Evolutionary conservation across 106 monocot species (phyloP).

Genomic region (Dendrobium catenatum): DNA sequence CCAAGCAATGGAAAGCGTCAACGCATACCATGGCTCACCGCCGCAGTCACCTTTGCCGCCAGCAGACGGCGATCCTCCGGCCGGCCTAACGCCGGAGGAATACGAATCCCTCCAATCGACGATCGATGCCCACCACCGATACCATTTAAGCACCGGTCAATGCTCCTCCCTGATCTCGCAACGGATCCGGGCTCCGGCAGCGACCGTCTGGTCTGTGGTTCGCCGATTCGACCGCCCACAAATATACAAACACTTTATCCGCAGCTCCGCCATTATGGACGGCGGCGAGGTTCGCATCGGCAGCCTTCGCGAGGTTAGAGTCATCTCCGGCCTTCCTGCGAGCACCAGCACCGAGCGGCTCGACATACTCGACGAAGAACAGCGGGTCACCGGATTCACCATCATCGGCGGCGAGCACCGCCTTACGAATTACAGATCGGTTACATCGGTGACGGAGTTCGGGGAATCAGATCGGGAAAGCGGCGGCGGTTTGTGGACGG

Average conservation of each 20-base stretch:
- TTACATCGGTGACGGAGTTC: constrained; percentile 55
- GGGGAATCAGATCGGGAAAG: background rate
- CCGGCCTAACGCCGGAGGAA: constrained; percentile 41
- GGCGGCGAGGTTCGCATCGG: constrained; percentile 40
- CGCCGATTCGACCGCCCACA: constrained; percentile 78
- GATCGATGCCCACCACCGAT: constrained; percentile 43
- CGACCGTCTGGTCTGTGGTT: constrained; percentile 61
- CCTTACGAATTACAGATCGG: constrained; percentile 64
- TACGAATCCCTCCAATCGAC: constrained; percentile 22
- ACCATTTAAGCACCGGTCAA: constrained; percentile 30
- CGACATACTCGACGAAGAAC: constrained; percentile 63
- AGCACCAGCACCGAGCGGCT: constrained; percentile 79
- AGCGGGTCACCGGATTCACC: constrained; percentile 45
- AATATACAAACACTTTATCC: constrained; percentile 82
- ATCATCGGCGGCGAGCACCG: constrained; percentile 88
- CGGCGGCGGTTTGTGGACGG: constrained; percentile 26
- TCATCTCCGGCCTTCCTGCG: constrained; percentile 85
- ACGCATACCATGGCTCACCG: background rate
- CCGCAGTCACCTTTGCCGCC: background rate
- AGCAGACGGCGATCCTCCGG: background rate
- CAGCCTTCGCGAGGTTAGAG: constrained; percentile 72
- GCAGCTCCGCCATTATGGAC: constrained; percentile 41
- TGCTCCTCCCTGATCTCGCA: constrained; percentile 65
- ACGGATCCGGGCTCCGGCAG: constrained; percentile 42
- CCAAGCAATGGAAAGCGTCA: background rate